phyloP scores from a whole-genome alignment of 2,329 filamentous ascomycete genomes.

The Domatiomyces globalis region DNA sequence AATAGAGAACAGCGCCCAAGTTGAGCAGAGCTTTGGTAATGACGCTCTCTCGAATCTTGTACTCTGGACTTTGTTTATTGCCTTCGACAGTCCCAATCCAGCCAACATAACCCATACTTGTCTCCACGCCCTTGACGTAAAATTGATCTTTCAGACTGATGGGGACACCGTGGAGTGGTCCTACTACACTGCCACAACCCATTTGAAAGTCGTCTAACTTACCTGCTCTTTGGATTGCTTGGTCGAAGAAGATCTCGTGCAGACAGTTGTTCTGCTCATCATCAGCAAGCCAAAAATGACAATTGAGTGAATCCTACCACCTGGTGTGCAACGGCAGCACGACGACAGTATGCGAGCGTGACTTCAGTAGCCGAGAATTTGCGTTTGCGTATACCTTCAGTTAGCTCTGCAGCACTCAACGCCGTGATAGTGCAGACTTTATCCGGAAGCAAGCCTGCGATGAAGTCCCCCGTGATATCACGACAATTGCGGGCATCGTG shows the following conservation, averaged over 20 bases:
- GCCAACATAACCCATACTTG: constrained; percentile 22
- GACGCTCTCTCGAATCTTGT: background rate
- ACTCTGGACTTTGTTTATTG: constrained; percentile 4
- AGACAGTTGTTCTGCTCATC: constrained; percentile 30
- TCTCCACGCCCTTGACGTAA: constrained; percentile 27
- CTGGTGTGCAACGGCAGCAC: constrained; percentile 28
- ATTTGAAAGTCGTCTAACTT: constrained; percentile 29
- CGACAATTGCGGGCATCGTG: no score
- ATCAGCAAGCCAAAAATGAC: constrained; percentile 25
- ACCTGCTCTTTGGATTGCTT: constrained; percentile 35
- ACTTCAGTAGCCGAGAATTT: constrained; percentile 19
- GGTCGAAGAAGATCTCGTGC: constrained; percentile 39
- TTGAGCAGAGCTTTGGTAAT: constrained; percentile 24
- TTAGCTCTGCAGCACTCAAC: no score
- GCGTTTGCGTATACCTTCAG: no score
- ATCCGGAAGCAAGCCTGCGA: no score
- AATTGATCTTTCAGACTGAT: constrained; percentile 38
- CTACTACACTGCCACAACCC: constrained; percentile 28
- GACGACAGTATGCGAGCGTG: constrained; percentile 29
- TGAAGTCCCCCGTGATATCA: no score
- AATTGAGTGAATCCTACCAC: constrained; percentile 11
- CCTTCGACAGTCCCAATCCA: constrained; percentile 48
- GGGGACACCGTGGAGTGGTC: constrained; percentile 48
- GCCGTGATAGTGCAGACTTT: no score
- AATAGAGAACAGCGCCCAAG: constrained; percentile 42